These are phyloP conservation scores for Debaryomyces sp. DNA, from an alignment of 1,139 yeast genomes.

Conservation along the genomic window DNA sequence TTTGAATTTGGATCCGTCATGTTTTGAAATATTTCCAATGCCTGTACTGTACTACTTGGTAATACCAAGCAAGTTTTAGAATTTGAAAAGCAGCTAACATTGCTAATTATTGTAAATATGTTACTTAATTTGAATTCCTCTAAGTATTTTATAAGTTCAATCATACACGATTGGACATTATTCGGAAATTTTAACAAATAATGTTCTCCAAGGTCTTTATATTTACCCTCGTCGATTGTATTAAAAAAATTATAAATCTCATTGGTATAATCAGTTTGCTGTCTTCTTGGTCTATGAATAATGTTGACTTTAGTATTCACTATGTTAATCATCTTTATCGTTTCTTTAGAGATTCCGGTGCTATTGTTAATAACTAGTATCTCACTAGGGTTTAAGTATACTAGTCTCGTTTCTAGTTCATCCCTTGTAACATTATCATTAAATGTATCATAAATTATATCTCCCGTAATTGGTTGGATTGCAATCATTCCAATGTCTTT, in stretches of 20 bases:
- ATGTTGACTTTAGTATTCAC: slow-evolving; percentile 19
- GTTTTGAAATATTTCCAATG: slow-evolving; percentile 75
- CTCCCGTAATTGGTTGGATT: slow-evolving; percentile 78
- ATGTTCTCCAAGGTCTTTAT: slow-evolving; percentile 24
- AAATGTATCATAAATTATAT: slow-evolving; percentile 71
- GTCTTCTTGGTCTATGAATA: slow-evolving; percentile 11
- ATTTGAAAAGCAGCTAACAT: slow-evolving; percentile 54
- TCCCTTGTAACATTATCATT: slow-evolving; percentile 53
- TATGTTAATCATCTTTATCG: slow-evolving; percentile 22
- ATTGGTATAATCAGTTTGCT: slow-evolving; percentile 10
- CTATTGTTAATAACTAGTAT: slow-evolving; percentile 47
- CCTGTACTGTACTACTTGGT: slow-evolving; percentile 66
- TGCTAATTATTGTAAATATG: slow-evolving; percentile 53
- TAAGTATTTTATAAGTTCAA: slow-evolving; percentile 55
- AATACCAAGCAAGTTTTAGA: slow-evolving; percentile 60
- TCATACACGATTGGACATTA: slow-evolving; percentile 45
- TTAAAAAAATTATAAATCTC: slow-evolving; percentile 21
- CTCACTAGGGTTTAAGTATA: slow-evolving; percentile 78
- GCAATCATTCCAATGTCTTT: slow-evolving; percentile 55
- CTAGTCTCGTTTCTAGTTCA: slow-evolving; percentile 72
- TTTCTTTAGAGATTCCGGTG: slow-evolving; percentile 32
- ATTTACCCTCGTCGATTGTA: slow-evolving; percentile 13
- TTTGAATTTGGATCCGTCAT: slow-evolving; percentile 52
- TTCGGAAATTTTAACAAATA: slow-evolving; percentile 26
- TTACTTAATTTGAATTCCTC: slow-evolving; percentile 62